Conservation (phyloP, 306 rosid species). For the Lagenaria siceraria region DNA sequence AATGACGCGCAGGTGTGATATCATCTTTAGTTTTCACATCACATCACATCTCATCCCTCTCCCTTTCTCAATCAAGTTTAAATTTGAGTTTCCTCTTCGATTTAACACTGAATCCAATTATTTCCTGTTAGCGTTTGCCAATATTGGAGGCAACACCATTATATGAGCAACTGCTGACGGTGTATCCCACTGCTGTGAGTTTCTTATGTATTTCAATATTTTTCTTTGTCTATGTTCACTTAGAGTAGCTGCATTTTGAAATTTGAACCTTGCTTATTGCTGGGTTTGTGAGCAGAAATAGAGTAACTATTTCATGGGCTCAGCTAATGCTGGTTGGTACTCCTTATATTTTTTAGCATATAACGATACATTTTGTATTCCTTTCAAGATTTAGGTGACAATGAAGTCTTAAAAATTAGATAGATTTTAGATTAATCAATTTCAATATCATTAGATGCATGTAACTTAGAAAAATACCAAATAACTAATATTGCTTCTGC, state of each 20-base stretch:
- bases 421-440: background rate
- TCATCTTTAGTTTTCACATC: background rate
- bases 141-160: conserved; percentile 73
- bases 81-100: background rate
- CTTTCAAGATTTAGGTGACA: background rate
- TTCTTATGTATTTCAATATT: conserved; percentile 2
- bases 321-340: background rate
- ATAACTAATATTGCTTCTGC: background rate
- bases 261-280: background rate
- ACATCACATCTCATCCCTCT: background rate
- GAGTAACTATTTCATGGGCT: background rate
- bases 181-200: conserved; percentile 83
- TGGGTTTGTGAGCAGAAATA: background rate
- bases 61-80: background rate
- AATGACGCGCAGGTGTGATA: conserved; percentile 54
- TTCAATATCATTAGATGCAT: background rate
- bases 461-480: background rate
- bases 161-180: conserved; percentile 69
- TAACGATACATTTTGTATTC: background rate
- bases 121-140: conserved; percentile 51
- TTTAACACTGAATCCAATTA: background rate
- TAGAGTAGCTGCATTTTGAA: background rate
- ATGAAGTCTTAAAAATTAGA: background rate
- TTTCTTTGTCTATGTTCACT: background rate
- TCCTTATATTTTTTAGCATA: background rate